Evolutionary conservation across 176 grass and related monocot genomes (phyloP).

Genomic region (Oryza brachyantha): DNA sequence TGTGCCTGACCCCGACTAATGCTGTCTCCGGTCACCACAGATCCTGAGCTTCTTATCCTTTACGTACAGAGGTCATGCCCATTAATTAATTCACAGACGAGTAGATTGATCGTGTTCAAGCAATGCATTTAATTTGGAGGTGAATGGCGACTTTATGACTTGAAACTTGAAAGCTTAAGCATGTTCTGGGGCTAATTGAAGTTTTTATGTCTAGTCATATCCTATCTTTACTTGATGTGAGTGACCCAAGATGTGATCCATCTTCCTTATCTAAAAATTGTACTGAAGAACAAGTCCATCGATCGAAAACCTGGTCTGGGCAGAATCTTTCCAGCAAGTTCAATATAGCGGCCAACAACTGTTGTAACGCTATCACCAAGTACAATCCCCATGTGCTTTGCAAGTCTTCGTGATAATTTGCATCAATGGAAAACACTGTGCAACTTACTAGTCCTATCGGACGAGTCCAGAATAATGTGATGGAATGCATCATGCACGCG

Average conservation of each 20-base stretch:
- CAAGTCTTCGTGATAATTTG: background rate
- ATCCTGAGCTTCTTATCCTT: background rate
- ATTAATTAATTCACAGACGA: background rate
- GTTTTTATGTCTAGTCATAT: background rate
- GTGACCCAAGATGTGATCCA: background rate
- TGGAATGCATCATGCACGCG: background rate
- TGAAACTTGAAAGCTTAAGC: background rate
- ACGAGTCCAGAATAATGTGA: too few relatives aligned
- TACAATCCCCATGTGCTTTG: slow-evolving; percentile 8
- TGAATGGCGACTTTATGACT: background rate
- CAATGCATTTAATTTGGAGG: background rate
- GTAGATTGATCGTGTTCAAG: slow-evolving; percentile 10
- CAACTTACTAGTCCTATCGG: background rate
- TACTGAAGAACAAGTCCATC: background rate
- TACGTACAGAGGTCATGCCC: background rate
- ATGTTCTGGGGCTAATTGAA: too few relatives aligned
- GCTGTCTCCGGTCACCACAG: background rate
- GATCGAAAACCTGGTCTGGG: background rate
- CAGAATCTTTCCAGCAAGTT: slow-evolving; percentile 15
- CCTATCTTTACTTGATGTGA: background rate
- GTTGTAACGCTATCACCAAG: background rate
- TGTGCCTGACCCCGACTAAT: background rate
- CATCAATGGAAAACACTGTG: background rate
- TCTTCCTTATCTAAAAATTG: background rate
- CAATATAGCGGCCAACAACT: background rate